phyloP scores from a whole-genome alignment of 345 rosid species.

The Viola odorata region DNA sequence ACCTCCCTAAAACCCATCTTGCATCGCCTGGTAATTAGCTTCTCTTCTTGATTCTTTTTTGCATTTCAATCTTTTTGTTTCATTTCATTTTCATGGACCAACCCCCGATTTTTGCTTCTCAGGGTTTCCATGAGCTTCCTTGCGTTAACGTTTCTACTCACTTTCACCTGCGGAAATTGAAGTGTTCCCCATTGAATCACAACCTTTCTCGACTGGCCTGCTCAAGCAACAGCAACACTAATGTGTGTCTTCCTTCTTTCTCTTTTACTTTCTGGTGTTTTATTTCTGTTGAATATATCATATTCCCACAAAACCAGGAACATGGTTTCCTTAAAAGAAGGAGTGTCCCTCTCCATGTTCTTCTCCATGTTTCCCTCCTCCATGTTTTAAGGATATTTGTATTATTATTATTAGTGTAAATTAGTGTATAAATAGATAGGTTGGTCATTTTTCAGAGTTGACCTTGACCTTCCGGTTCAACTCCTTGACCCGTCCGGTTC shows the following conservation, averaged over 20 bases:
- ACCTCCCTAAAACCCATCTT: constrained; percentile 4
- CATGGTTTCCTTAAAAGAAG: too few species aligned
- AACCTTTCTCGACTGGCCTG: constrained; percentile 10
- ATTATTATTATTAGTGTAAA: too few species aligned
- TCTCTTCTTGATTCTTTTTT: not conserved
- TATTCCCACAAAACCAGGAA: too few species aligned
- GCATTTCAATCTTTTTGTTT: not conserved
- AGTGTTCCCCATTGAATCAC: not conserved
- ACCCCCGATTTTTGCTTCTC: not conserved
- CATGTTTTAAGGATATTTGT: too few species aligned
- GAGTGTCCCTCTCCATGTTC: too few species aligned
- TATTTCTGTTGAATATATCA: too few species aligned
- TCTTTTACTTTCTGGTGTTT: not conserved
- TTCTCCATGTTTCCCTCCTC: too few species aligned
- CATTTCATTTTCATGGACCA: not conserved
- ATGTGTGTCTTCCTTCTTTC: constrained; percentile 18
- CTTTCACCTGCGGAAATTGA: not conserved
- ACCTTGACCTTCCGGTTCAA: too few species aligned
- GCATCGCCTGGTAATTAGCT: constrained; percentile 8
- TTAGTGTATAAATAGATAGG: too few species aligned
- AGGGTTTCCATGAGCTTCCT: constrained; percentile 7
- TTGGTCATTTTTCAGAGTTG: too few species aligned
- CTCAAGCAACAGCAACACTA: constrained; percentile 18
- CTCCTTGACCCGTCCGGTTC: too few species aligned
- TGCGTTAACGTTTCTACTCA: constrained; percentile 1